Conservation (phyloP, 2,329 filamentous ascomycete species). For the Waltergamsia citrina region DNA sequence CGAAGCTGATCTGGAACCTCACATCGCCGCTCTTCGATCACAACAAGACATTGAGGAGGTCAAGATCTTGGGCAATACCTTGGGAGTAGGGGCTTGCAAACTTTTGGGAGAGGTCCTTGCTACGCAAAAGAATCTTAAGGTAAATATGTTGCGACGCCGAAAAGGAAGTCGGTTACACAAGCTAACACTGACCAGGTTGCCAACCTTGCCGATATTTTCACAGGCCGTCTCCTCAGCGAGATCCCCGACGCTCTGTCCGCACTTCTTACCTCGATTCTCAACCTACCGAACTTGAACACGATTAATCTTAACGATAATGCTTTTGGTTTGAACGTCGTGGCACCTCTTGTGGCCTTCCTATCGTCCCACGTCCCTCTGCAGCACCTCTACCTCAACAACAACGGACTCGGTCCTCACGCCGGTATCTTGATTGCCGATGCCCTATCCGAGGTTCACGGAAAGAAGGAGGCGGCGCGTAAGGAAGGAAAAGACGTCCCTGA, state of each 20-base stretch:
- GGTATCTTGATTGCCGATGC: constrained; percentile 85
- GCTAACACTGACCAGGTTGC: constrained; percentile 44
- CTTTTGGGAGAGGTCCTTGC: constrained; percentile 74
- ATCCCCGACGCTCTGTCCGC: constrained; percentile 84
- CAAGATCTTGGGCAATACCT: constrained; percentile 79
- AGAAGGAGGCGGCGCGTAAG: constrained; percentile 71
- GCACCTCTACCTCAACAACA: constrained; percentile 96
- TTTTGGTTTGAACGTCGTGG: constrained; percentile 91
- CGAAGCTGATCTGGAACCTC: constrained; percentile 74
- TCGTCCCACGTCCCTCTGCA: constrained; percentile 80
- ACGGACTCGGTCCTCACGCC: constrained; percentile 86
- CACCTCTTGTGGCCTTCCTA: constrained; percentile 86
- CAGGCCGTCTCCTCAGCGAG: constrained; percentile 82
- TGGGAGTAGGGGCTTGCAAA: constrained; percentile 82
- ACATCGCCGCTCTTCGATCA: constrained; percentile 66
- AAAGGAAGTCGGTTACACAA: not conserved
- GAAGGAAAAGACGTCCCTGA: constrained; percentile 64
- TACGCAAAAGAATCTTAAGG: constrained; percentile 74
- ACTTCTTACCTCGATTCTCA: constrained; percentile 77
- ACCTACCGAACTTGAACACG: constrained; percentile 77
- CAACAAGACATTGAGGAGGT: constrained; percentile 76
- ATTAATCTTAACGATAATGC: constrained; percentile 97
- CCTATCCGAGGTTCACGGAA: constrained; percentile 69
- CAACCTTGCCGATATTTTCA: constrained; percentile 97
- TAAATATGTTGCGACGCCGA: constrained; percentile 22